Percentiles rank a stretch among this genome's conserved stretches.
phyloP scores from a whole-genome alignment of 2,329 filamentous ascomycete species.

The Fusarium xylarioides region DNA sequence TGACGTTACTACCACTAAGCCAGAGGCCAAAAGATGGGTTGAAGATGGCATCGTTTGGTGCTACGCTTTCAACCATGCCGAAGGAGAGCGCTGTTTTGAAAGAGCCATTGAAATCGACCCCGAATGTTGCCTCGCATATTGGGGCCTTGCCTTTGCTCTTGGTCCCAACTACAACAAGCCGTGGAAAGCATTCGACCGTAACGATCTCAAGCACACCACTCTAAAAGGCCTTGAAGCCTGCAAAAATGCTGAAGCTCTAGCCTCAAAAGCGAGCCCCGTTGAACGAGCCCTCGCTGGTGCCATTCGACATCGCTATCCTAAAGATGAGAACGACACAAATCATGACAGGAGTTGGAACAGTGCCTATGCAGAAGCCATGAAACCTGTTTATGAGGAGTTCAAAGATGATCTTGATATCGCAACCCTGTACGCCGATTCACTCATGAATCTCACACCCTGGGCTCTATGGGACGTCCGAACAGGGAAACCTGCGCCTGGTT shows the following conservation, averaged over 20 bases:
- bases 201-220: slow-evolving; percentile 36
- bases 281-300: slow-evolving; percentile 73
- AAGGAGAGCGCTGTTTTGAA: slow-evolving; percentile 69
- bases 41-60: slow-evolving; percentile 73
- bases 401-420: slow-evolving; percentile 49
- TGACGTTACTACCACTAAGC: slow-evolving; percentile 60
- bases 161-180: slow-evolving; percentile 80
- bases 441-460: slow-evolving; percentile 57
- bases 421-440: slow-evolving; percentile 47
- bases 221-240: slow-evolving; percentile 11
- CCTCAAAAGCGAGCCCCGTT: slow-evolving; percentile 36
- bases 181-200: slow-evolving; percentile 57
- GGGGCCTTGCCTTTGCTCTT: slow-evolving; percentile 73
- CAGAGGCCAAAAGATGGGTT: slow-evolving; percentile 69
- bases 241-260: slow-evolving; percentile 24
- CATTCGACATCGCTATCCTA: slow-evolving; percentile 68
- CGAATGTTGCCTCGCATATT: slow-evolving; percentile 68
- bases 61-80: slow-evolving; percentile 77
- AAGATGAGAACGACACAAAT: slow-evolving; percentile 51
- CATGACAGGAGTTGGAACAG: slow-evolving; percentile 52
- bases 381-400: slow-evolving; percentile 44
- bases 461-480: slow-evolving; percentile 51
- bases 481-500: slow-evolving; percentile 44
- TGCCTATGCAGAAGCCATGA: slow-evolving; percentile 46
- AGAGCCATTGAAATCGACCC: slow-evolving; percentile 62